Conservation (phyloP, 495 filamentous ascomycete species). For the Lindgomyces ingoldianus region DNA sequence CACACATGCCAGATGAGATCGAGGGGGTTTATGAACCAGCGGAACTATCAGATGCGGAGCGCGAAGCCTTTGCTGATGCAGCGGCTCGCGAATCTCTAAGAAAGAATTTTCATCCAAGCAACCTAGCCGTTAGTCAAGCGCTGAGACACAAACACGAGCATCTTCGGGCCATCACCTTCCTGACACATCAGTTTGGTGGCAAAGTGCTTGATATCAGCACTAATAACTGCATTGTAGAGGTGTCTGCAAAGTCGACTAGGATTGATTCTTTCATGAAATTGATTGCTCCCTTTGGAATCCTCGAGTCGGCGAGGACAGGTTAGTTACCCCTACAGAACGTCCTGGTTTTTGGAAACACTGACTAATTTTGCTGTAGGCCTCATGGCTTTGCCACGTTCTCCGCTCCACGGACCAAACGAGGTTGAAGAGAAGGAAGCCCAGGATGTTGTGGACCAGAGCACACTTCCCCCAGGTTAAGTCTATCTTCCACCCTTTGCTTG, state of each 20-base stretch:
- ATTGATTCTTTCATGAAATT: slow-evolving; percentile 98
- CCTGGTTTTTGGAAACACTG: neutral
- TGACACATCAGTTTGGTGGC: slow-evolving; percentile 95
- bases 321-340: slow-evolving; percentile 6
- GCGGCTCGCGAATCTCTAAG: slow-evolving; percentile 46
- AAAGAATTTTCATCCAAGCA: slow-evolving; percentile 83
- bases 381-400: slow-evolving; percentile 94
- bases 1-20: slow-evolving; percentile 47
- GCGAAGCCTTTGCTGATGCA: slow-evolving; percentile 29
- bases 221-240: slow-evolving; percentile 95
- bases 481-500: neutral
- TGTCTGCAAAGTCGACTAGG: slow-evolving; percentile 88
- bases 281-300: slow-evolving; percentile 90
- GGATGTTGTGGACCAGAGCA: slow-evolving; percentile 87
- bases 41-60: slow-evolving; percentile 43
- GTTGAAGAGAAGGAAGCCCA: slow-evolving; percentile 81
- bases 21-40: slow-evolving; percentile 41
- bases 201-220: slow-evolving; percentile 97
- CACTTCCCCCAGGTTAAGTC: slow-evolving; percentile 82
- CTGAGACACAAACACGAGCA: slow-evolving; percentile 96
- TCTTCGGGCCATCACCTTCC: slow-evolving; percentile 87
- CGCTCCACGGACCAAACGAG: slow-evolving; percentile 72
- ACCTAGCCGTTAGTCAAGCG: slow-evolving; percentile 80
- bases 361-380: slow-evolving; percentile 57
- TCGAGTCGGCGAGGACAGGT: slow-evolving; percentile 87